Percentiles rank a stretch among this genome's conserved stretches.
phyloP scores from a whole-genome alignment of 495 filamentous ascomycete species.

The Jackrogersella multiformis region DNA sequence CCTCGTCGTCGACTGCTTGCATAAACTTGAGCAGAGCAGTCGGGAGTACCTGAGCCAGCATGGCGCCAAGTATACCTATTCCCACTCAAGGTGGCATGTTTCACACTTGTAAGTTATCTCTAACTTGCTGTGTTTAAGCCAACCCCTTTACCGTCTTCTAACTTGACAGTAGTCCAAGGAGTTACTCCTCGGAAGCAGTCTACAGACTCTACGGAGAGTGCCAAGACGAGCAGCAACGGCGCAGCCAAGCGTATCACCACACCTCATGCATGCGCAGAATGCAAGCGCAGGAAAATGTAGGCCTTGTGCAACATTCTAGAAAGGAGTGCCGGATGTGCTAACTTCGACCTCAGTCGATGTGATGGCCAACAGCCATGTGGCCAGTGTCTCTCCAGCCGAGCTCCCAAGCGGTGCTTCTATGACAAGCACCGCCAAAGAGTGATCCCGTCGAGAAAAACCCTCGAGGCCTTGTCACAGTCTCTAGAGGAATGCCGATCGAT shows the following conservation, averaged over 20 bases:
- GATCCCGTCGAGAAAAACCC: conserved; percentile 66
- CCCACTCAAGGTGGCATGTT: conserved; percentile 64
- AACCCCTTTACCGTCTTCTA: conserved; percentile 22
- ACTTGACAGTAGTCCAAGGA: conserved; percentile 52
- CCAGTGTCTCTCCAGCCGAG: conserved; percentile 65
- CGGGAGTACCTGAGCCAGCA: conserved; percentile 40
- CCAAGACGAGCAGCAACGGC: conserved; percentile 52
- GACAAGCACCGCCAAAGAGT: conserved; percentile 68
- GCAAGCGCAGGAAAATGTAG: conserved; percentile 68
- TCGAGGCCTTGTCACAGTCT: conserved; percentile 65
- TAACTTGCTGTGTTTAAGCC: neutral
- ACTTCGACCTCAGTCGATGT: conserved; percentile 54
- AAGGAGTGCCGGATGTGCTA: conserved; percentile 30
- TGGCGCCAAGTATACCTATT: conserved; percentile 60
- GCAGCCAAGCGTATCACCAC: conserved; percentile 59
- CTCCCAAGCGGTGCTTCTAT: conserved; percentile 67
- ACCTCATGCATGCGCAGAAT: conserved; percentile 67
- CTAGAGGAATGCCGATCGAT: conserved; percentile 67
- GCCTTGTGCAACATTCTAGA: conserved; percentile 24
- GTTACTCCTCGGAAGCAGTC: conserved; percentile 59
- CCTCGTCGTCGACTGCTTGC: conserved; percentile 8
- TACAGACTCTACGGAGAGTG: conserved; percentile 56
- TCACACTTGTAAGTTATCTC: conserved; percentile 55
- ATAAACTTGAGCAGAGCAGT: conserved; percentile 21
- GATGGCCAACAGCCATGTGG: conserved; percentile 68